These are phyloP conservation scores for Colletotrichum tamarilloi DNA, from an alignment of 2,329 filamentous ascomycete species.

Conservation along the genomic window DNA sequence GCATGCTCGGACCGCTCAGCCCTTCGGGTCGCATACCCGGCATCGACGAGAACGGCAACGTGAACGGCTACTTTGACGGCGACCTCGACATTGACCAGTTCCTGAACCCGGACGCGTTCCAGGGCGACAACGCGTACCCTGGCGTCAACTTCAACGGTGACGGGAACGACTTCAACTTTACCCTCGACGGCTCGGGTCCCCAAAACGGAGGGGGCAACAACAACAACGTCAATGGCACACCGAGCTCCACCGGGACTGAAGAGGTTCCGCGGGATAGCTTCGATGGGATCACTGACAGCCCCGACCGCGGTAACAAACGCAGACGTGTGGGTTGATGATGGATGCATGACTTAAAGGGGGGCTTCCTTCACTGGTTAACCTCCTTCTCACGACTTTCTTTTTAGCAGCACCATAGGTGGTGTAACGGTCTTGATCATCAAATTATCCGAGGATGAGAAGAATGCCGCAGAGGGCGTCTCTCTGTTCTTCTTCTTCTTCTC, in stretches of 20 bases:
- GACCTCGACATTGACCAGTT: constrained; percentile 64
- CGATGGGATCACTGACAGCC: constrained; percentile 40
- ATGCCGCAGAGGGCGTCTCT: too few relatives aligned
- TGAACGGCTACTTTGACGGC: constrained; percentile 47
- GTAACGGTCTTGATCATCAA: neutral
- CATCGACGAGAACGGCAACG: constrained; percentile 57
- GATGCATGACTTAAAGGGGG: neutral
- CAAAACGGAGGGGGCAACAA: constrained; percentile 39
- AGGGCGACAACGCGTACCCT: constrained; percentile 53
- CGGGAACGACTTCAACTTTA: constrained; percentile 64
- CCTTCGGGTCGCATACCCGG: constrained; percentile 84
- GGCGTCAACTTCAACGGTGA: constrained; percentile 53
- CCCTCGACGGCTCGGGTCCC: constrained; percentile 50
- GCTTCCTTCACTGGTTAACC: too few relatives aligned
- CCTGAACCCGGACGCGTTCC: constrained; percentile 54
- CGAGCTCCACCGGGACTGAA: constrained; percentile 61
- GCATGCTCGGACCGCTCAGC: constrained; percentile 81
- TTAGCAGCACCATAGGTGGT: neutral
- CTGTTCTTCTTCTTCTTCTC: neutral
- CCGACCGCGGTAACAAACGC: constrained; percentile 48
- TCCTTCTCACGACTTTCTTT: constrained; percentile 11
- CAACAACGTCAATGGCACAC: constrained; percentile 47
- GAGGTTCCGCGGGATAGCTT: constrained; percentile 60
- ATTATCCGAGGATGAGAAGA: constrained; percentile 7
- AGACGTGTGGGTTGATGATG: constrained; percentile 44